Evolutionary conservation across 1,139 yeast species (phyloP), one percentile per base, ranked within the genome.

Genomic region (Geotrichum candidum): DNA sequence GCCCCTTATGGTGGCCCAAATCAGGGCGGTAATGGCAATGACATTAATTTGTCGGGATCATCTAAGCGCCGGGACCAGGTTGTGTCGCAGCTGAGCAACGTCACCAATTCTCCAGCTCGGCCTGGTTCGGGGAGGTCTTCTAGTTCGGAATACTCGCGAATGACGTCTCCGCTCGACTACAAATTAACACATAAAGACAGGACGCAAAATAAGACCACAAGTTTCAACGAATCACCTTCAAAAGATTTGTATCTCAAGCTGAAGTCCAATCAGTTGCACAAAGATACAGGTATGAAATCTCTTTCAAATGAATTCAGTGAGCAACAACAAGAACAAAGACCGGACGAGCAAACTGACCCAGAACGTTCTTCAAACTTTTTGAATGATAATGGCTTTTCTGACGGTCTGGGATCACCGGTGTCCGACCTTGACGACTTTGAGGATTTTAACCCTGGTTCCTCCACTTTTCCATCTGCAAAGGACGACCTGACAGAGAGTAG

Each of bases 141-240:
- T 3, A 35, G 18, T 25, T 41, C 56, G 10, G 22, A 10, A 13
- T 41, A 54, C 25, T 54, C 56, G 13, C 51, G 33, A 15, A 25
- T 18, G 13, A 54, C 51, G 33, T 53, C 56, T 25, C 51, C 56
- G 6, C 35, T 54, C 13, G 56, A 54, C 38, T 54, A 23, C 38
- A 54, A 41, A 54, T 18, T 5, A 13, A 27, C 51, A 6, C 23
- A 5, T 54, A 10, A 13, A 18, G 41, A 33, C 23, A 29, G 31
- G 13, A 11, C 46, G 5, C 41, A 35, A 53, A 35, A 6, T n/a
- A 53, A 35, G 13, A 53, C 23, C 10, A 6, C 23, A 23, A 18
- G 7, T 31, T 23, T 15, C 2, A 18, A 10, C 46, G 38, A 41
- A 27, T n/a, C 56, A 4, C 23, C 33, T 9, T 41, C 56, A 41